phyloP scores from a whole-genome alignment of 2,329 filamentous ascomycete species.

The Rhynchosporium agropyri region DNA sequence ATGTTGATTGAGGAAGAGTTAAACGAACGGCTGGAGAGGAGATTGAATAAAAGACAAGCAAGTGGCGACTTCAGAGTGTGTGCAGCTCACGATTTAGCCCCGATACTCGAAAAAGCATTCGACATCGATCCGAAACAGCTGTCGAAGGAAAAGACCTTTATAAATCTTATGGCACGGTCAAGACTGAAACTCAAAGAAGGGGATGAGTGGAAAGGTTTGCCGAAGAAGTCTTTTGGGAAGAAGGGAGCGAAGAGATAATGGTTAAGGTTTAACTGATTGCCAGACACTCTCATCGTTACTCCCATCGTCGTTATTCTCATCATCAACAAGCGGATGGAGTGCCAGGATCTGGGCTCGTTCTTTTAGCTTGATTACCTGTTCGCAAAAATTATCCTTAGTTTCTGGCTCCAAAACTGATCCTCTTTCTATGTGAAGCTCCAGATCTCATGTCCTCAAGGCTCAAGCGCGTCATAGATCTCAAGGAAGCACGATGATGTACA shows the following conservation, averaged over 20 bases:
- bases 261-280: too few relatives aligned
- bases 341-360: too few relatives aligned
- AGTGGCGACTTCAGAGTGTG: constrained; percentile 42
- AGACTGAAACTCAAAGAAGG: constrained; percentile 5
- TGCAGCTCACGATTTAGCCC: constrained; percentile 42
- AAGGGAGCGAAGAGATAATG: constrained; percentile 15
- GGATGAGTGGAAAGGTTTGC: constrained; percentile 19
- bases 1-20: constrained; percentile 32
- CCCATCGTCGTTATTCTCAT: too few relatives aligned
- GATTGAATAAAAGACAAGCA: constrained; percentile 40
- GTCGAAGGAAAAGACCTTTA: constrained; percentile 35
- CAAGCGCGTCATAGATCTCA: too few relatives aligned
- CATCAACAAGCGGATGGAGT: too few relatives aligned
- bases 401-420: too few relatives aligned
- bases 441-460: too few relatives aligned
- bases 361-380: too few relatives aligned
- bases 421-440: too few relatives aligned
- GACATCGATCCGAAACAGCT: constrained; percentile 39
- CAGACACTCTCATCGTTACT: too few relatives aligned
- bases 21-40: constrained; percentile 34
- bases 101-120: constrained; percentile 33
- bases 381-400: too few relatives aligned
- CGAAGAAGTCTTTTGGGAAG: constrained; percentile 20
- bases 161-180: constrained; percentile 11
- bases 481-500: too few relatives aligned